Base-by-base conservation (phyloP, 2,329 filamentous ascomycete genomes). In the Tetracladium maxilliforme region DNA sequence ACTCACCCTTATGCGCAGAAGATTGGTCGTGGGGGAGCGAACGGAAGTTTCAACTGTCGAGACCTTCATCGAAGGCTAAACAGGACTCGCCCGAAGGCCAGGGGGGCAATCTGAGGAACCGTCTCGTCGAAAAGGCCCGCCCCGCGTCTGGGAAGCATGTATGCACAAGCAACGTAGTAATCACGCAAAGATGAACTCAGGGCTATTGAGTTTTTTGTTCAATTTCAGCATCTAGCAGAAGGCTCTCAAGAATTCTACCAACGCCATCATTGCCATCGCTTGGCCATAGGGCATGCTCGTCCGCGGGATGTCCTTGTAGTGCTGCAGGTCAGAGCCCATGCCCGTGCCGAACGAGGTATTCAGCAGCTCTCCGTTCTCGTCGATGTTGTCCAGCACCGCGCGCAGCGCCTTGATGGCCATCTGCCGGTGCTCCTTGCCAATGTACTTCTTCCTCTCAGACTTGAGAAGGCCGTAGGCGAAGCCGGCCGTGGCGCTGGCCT, bases 231-330 rank as follows among this genome's bases (percentile, higher is more conserved):
- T 7, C 33, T 49, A 65, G 19, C 64, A 50, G 32, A 65, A 76
- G 16, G 61, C 61, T 23, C 76, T 59, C 47, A 80, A 43, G 37
- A 76, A 79, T 49, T 87, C 80, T 1, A 76, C 77, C 34, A 86
- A 45, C 1, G 76, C 72, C 72, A 86, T 83, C 33, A 84, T 82
- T 1, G 76, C 79, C 79, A 86, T 84, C 1, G 78, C 76, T 46
- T 86, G 80, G 0, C 80, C 80, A 39, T 86, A 86, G 6, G 79
- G 80, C 80, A 86, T 87, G 37, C 73, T 76, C 3, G 80, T 87
- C 32, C 74, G 51, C 3, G 71, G 63, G 30, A 87, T 84, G 33
- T 80, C 66, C 47, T 77, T 75, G 42, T 87, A 86, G 45, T 82
- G 76, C 49, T 84, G 67, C 42, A 84, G 46, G 29, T 64, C 63